These are phyloP conservation scores for Yamadazyma ubonensis DNA, from an alignment of 805 yeast genomes.

Conservation along the genomic window DNA sequence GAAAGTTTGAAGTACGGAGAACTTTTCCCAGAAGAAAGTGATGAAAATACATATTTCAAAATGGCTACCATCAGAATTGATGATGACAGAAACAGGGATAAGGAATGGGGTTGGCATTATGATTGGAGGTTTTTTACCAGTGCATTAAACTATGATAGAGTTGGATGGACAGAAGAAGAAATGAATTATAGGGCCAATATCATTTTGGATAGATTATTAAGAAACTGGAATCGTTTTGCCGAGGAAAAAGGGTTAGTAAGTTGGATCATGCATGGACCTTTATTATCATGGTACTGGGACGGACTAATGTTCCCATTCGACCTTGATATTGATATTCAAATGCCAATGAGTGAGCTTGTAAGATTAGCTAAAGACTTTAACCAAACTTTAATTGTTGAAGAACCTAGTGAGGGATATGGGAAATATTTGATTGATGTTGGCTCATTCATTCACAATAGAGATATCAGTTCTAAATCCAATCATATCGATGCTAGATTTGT, in stretches of 20 bases:
- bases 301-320: constrained; percentile 31
- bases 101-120: constrained; percentile 52
- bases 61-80: constrained; percentile 27
- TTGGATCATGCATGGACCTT: constrained; percentile 31
- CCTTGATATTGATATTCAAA: constrained; percentile 28
- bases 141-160: constrained; percentile 43
- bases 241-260: constrained; percentile 22
- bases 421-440: constrained; percentile 29
- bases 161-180: constrained; percentile 29
- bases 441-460: constrained; percentile 28
- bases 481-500: constrained; percentile 50
- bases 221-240: constrained; percentile 28
- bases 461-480: constrained; percentile 21
- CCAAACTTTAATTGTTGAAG: constrained; percentile 32
- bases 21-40: constrained; percentile 15
- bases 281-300: constrained; percentile 32
- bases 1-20: constrained; percentile 21
- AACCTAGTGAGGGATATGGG: constrained; percentile 27
- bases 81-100: constrained; percentile 32
- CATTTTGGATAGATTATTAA: constrained; percentile 22
- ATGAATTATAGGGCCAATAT: constrained; percentile 19
- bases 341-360: constrained; percentile 24
- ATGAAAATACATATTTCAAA: constrained; percentile 39
- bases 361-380: constrained; percentile 23
- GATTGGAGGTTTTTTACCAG: constrained; percentile 64